These are phyloP conservation scores for Aureobasidium subglaciale DNA, from an alignment of 2,329 filamentous ascomycete species.

Conservation along the genomic window DNA sequence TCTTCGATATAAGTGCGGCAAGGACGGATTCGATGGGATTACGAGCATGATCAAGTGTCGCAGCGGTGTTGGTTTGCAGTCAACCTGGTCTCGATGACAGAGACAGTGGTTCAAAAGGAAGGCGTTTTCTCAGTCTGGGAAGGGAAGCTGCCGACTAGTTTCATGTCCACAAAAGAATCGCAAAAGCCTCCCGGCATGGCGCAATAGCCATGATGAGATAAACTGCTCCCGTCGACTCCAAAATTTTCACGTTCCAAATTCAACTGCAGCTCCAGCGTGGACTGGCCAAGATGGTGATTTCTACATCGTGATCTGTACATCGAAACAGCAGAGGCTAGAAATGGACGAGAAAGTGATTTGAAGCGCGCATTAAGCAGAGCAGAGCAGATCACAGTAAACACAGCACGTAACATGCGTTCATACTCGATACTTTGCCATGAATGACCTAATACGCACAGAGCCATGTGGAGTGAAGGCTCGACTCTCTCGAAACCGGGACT, in stretches of 20 bases:
- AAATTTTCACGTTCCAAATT: slow-evolving; percentile 13
- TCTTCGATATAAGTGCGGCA: slow-evolving; percentile 30
- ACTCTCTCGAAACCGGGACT: no score
- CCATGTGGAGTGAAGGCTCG: neutral
- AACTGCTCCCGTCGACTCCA: slow-evolving; percentile 13
- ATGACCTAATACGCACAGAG: neutral
- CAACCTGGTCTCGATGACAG: slow-evolving; percentile 9
- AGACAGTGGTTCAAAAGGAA: slow-evolving; percentile 15
- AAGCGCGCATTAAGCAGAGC: neutral
- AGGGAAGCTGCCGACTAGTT: slow-evolving; percentile 16
- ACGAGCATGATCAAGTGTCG: slow-evolving; percentile 15
- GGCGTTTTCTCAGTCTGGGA: slow-evolving; percentile 16
- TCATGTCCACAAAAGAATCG: slow-evolving; percentile 15
- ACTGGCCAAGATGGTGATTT: neutral
- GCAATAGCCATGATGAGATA: slow-evolving; percentile 16
- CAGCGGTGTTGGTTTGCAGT: slow-evolving; percentile 16
- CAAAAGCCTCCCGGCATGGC: slow-evolving; percentile 16
- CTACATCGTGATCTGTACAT: neutral
- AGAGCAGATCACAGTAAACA: neutral
- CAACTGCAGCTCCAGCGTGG: neutral
- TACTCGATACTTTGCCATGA: neutral
- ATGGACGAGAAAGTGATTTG: neutral
- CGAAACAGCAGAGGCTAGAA: neutral
- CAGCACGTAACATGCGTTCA: neutral
- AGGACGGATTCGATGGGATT: slow-evolving; percentile 5